Evolutionary conservation across 2,329 filamentous ascomycete genomes (phyloP).

Genomic region (Cercospora sesami): DNA sequence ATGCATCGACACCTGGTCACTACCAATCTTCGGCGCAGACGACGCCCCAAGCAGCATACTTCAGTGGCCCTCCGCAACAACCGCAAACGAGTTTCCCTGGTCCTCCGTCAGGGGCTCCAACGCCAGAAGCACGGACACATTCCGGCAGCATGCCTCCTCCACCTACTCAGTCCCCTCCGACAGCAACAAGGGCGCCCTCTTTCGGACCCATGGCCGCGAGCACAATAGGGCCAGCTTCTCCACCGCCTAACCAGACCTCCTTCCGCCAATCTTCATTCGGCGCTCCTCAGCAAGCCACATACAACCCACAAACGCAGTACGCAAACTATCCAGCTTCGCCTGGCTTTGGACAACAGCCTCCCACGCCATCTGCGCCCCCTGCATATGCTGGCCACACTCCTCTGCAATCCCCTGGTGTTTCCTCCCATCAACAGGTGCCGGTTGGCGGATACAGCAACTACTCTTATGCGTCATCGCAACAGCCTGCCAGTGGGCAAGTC

Average conservation of each 20-base stretch:
- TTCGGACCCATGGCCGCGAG: slow-evolving; percentile 30
- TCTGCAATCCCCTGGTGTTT: slow-evolving; percentile 43
- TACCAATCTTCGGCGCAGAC: slow-evolving; percentile 32
- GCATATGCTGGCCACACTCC: slow-evolving; percentile 40
- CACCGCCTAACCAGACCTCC: slow-evolving; percentile 34
- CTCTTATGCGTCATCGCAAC: slow-evolving; percentile 43
- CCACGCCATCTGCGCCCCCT: slow-evolving; percentile 38
- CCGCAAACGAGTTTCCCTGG: slow-evolving; percentile 17
- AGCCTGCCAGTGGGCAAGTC: slow-evolving; percentile 24
- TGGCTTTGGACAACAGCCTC: slow-evolving; percentile 31
- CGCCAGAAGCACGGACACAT: slow-evolving; percentile 18
- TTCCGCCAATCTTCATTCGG: slow-evolving; percentile 38
- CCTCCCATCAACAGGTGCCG: slow-evolving; percentile 34
- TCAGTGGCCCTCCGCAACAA: slow-evolving; percentile 44
- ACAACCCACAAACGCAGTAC: slow-evolving; percentile 30
- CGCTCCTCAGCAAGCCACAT: slow-evolving; percentile 42
- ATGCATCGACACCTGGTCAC: slow-evolving; percentile 27
- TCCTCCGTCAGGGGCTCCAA: slow-evolving; percentile 26
- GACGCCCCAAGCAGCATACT: slow-evolving; percentile 40
- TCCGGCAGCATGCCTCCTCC: slow-evolving; percentile 31
- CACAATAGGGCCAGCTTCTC: slow-evolving; percentile 27
- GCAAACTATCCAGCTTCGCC: slow-evolving; percentile 32
- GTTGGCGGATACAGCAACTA: slow-evolving; percentile 58
- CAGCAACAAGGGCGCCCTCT: slow-evolving; percentile 25
- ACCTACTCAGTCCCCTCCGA: slow-evolving; percentile 23